Evolutionary conservation across 768 basidiomycete genomes (phyloP).

Genomic region (Epithele typhae): DNA sequence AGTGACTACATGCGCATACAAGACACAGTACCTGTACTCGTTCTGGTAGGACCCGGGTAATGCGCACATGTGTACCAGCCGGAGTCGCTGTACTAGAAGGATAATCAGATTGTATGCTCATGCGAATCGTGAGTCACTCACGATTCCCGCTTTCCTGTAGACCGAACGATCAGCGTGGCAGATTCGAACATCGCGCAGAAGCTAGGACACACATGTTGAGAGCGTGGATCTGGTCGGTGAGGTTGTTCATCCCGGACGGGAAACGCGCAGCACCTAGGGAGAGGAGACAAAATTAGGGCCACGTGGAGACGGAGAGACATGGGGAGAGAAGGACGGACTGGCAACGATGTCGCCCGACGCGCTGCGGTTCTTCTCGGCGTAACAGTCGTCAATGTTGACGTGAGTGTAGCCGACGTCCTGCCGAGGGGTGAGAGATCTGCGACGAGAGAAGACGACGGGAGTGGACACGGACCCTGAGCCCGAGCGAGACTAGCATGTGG

Average conservation of each 20-base stretch:
- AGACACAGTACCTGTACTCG: conserved; percentile 41
- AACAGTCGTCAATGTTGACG: conserved; percentile 64
- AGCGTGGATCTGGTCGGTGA: conserved; percentile 52
- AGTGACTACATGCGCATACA: too few species aligned
- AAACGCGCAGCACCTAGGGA: conserved; percentile 45
- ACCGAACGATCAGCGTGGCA: neutral
- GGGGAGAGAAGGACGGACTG: conserved; percentile 30
- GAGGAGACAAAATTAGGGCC: neutral
- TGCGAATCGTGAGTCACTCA: conserved; percentile 27
- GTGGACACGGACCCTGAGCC: conserved; percentile 33
- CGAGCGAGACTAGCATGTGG: conserved; percentile 44
- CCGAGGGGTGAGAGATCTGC: neutral
- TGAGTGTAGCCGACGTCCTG: conserved; percentile 57
- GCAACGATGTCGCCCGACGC: conserved; percentile 51
- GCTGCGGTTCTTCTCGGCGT: conserved; percentile 52
- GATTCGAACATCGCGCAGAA: neutral
- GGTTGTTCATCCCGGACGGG: conserved; percentile 51
- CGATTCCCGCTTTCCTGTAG: conserved; percentile 56
- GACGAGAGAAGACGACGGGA: neutral
- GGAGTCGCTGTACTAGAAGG: conserved; percentile 55
- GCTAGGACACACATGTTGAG: conserved; percentile 47
- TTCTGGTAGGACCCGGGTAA: conserved; percentile 63
- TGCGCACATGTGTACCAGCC: conserved; percentile 65
- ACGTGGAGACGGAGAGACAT: neutral
- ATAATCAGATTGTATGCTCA: neutral